These are phyloP conservation scores for Pisolithus microcarpus DNA, from an alignment of 768 basidiomycete species.

Conservation along the genomic window DNA sequence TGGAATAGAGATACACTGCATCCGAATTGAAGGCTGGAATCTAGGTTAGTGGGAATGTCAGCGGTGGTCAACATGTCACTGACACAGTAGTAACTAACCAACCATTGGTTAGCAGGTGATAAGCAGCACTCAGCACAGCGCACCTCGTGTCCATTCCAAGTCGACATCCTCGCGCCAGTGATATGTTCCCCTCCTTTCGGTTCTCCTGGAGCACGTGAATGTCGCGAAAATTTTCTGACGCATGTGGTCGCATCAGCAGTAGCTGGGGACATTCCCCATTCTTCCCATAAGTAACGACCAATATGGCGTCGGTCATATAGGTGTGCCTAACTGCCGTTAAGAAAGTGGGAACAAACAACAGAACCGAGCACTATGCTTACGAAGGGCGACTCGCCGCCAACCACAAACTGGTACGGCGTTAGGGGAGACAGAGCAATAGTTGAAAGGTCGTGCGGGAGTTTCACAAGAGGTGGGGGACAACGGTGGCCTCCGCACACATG, in stretches of 20 bases:
- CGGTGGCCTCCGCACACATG: constrained; percentile 50
- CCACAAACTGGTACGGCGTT: constrained; percentile 78
- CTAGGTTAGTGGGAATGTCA: constrained; percentile 3
- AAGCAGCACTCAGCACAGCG: constrained; percentile 2
- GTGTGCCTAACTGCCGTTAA: constrained; percentile 11
- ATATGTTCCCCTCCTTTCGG: constrained; percentile 49
- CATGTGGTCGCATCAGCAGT: constrained; percentile 60
- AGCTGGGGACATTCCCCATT: constrained; percentile 59
- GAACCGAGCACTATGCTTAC: constrained; percentile 36
- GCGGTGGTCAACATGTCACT: constrained; percentile 19
- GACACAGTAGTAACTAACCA: constrained; percentile 56
- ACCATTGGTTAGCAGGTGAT: constrained; percentile 8
- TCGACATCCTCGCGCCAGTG: constrained; percentile 68
- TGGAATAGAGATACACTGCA: constrained; percentile 68
- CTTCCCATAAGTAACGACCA: constrained; percentile 50
- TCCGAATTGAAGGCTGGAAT: constrained; percentile 64
- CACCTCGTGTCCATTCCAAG: constrained; percentile 71
- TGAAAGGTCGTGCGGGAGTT: constrained; percentile 58
- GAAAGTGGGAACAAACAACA: neutral
- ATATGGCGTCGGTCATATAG: constrained; percentile 78
- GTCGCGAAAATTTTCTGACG: constrained; percentile 71
- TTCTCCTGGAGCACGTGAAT: constrained; percentile 28
- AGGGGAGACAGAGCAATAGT: constrained; percentile 70
- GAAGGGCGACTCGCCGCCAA: constrained; percentile 73
- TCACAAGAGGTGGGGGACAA: constrained; percentile 70